Percentiles rank a stretch among this genome's conserved stretches.
These are phyloP conservation scores for Citrus maxima DNA, from an alignment of 345 rosid species.

Conservation along the genomic window DNA sequence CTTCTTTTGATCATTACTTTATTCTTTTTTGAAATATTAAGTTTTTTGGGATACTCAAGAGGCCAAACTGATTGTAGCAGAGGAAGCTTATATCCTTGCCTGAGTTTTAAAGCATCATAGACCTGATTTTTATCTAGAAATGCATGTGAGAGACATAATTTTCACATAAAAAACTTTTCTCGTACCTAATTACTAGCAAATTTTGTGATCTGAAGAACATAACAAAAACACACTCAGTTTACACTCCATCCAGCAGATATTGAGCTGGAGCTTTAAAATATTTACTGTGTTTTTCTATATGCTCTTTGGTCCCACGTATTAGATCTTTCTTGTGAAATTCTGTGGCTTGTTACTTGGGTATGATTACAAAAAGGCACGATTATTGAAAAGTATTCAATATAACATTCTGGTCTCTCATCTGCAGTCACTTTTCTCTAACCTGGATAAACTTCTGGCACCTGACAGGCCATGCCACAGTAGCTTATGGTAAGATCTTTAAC, in stretches of 20 bases:
- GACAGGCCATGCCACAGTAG: constrained; percentile 87
- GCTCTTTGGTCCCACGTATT: neutral
- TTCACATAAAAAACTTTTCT: neutral
- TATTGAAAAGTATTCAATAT: constrained; percentile 9
- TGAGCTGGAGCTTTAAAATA: neutral
- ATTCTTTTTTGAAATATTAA: neutral
- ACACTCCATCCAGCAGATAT: neutral
- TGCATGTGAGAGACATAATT: neutral
- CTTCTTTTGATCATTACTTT: neutral
- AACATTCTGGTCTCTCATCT: constrained; percentile 16
- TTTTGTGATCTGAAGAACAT: neutral
- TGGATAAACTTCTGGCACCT: constrained; percentile 85
- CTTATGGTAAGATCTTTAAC: constrained; percentile 61
- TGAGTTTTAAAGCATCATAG: neutral
- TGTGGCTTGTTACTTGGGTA: neutral
- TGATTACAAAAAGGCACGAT: neutral
- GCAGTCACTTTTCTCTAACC: constrained; percentile 77
- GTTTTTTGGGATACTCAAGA: neutral
- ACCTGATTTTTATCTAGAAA: neutral
- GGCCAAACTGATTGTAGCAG: neutral
- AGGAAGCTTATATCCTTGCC: neutral
- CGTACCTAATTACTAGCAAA: neutral
- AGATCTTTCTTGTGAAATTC: neutral
- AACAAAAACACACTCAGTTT: neutral
- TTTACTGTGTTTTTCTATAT: neutral